A percentile compares a stretch with the other conserved stretches of the same genome.
phyloP scores from a whole-genome alignment of 2,329 filamentous ascomycete genomes.

The Apiospora malaysiana region DNA sequence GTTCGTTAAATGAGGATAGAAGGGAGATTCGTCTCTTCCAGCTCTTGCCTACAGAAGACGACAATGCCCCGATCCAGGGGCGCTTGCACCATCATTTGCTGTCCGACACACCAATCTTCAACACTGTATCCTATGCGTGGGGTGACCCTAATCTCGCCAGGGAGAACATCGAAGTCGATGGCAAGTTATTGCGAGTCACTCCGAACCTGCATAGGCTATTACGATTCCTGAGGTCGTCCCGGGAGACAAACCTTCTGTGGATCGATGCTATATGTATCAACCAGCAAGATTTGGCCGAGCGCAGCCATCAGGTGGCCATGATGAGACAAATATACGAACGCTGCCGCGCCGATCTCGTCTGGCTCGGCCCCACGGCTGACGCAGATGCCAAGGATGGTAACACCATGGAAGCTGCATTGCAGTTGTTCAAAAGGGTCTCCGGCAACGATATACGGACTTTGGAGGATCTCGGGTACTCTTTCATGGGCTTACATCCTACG shows the following conservation, averaged over 20 bases:
- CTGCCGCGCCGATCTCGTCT: background rate
- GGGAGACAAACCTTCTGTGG: constrained; percentile 22
- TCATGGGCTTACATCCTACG: background rate
- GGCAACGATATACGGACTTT: background rate
- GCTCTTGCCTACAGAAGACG: background rate
- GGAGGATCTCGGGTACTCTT: background rate
- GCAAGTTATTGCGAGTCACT: background rate
- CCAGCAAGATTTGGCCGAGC: constrained; percentile 29
- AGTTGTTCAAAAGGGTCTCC: background rate
- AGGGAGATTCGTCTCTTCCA: background rate
- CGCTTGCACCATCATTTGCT: background rate
- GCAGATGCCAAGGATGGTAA: background rate
- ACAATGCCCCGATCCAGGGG: background rate
- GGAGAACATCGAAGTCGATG: background rate
- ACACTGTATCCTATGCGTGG: background rate
- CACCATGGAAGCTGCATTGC: background rate
- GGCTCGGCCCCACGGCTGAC: background rate
- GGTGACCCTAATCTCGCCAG: background rate
- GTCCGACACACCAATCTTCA: background rate
- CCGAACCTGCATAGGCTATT: background rate
- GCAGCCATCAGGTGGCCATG: constrained; percentile 28
- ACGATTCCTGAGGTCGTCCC: background rate
- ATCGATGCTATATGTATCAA: constrained; percentile 33
- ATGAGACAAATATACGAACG: constrained; percentile 30
- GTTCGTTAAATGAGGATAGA: background rate